These are phyloP conservation scores for Reticulascus tulasneorum DNA, from an alignment of 2,329 filamentous ascomycete genomes.

Conservation along the genomic window DNA sequence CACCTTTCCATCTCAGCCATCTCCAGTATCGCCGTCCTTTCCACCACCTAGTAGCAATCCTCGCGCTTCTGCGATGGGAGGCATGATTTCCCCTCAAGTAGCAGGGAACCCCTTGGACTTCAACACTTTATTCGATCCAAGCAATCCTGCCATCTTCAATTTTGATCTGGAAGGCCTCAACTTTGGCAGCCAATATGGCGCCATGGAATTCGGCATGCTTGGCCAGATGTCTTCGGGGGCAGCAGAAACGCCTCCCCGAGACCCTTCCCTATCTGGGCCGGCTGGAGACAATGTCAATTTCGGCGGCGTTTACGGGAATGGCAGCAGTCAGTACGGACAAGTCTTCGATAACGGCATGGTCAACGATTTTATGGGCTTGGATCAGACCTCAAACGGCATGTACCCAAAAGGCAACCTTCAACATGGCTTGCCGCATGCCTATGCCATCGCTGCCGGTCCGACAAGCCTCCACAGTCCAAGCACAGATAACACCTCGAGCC, in stretches of 20 bases:
- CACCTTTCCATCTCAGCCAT: slow-evolving; percentile 61
- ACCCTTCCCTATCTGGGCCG: slow-evolving; percentile 44
- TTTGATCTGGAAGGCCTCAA: slow-evolving; percentile 92
- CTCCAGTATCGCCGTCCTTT: slow-evolving; percentile 72
- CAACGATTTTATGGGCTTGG: slow-evolving; percentile 50
- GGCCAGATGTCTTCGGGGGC: slow-evolving; percentile 93
- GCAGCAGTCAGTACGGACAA: slow-evolving; percentile 44
- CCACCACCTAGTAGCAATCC: slow-evolving; percentile 40
- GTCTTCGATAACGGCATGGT: slow-evolving; percentile 49
- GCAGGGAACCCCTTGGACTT: slow-evolving; percentile 49
- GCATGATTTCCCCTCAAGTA: slow-evolving; percentile 45
- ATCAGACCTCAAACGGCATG: slow-evolving; percentile 41
- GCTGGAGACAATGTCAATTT: slow-evolving; percentile 33
- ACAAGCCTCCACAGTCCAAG: slow-evolving; percentile 60
- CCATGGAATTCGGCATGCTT: slow-evolving; percentile 92
- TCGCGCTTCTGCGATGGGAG: slow-evolving; percentile 30
- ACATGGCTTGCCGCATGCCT: slow-evolving; percentile 61
- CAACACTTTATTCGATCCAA: slow-evolving; percentile 75
- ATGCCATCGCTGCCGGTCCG: slow-evolving; percentile 61
- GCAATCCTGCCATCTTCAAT: slow-evolving; percentile 89
- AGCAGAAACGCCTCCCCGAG: slow-evolving; percentile 71
- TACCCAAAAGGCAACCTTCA: slow-evolving; percentile 57
- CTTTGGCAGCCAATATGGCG: slow-evolving; percentile 94
- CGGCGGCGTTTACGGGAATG: slow-evolving; percentile 48
- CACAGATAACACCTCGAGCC: slow-evolving; percentile 59